A percentile compares a stretch with the other conserved stretches of the same genome.
Evolutionary conservation across 179 eudicot genomes (phyloP).

Genomic region (Beta macrorhiza): DNA sequence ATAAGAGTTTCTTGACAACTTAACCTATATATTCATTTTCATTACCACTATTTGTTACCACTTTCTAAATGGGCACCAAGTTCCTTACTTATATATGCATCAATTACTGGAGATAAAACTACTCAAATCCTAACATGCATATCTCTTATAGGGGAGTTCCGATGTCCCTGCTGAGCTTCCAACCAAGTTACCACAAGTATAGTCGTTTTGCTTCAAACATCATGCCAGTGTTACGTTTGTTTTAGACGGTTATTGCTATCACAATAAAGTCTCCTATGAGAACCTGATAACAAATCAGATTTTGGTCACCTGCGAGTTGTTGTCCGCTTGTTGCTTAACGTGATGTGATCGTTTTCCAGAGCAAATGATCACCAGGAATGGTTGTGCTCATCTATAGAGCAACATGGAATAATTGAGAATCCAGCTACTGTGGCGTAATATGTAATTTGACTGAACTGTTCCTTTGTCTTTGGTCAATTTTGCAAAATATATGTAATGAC

Average conservation of each 20-base stretch:
- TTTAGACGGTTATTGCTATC: background rate
- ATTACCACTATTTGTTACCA: no score
- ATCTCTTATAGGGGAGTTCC: slow-evolving; percentile 32
- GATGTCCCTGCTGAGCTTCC: slow-evolving; percentile 43
- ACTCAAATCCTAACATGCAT: slow-evolving; percentile 7
- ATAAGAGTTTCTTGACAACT: no score
- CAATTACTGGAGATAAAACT: background rate
- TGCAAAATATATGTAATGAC: background rate
- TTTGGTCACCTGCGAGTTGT: background rate
- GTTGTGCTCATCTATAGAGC: background rate
- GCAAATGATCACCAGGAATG: background rate
- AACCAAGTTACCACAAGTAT: slow-evolving; percentile 32
- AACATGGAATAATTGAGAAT: background rate
- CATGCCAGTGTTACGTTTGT: background rate
- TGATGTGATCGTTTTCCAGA: background rate
- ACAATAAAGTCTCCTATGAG: background rate
- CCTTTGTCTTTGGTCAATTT: background rate
- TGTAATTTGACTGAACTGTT: background rate
- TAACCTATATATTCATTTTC: no score
- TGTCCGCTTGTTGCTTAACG: background rate
- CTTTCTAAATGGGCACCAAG: no score
- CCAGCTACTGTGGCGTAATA: background rate
- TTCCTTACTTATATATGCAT: background rate
- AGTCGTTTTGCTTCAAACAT: background rate
- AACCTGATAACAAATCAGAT: background rate